Conservation (phyloP, 2,329 filamentous ascomycete genomes). For the Diaporthe sp. region DNA sequence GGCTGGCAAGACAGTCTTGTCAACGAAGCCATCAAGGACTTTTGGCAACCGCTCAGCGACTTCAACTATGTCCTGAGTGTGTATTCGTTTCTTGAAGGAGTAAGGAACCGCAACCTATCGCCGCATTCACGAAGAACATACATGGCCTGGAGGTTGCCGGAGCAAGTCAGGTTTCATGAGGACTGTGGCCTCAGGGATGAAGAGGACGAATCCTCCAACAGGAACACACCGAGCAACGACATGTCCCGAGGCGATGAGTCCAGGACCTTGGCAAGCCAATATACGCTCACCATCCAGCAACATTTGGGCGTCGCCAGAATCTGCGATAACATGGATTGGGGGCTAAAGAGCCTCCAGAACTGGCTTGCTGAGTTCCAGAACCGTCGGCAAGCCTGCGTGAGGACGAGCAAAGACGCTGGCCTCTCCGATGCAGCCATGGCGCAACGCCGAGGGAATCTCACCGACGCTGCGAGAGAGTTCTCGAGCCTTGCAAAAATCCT, state of each 20-base stretch:
- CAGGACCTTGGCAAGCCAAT: neutral
- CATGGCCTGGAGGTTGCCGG: slow-evolving; percentile 17
- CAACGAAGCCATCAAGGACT: neutral
- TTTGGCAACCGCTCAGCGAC: slow-evolving; percentile 12
- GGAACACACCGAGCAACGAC: neutral
- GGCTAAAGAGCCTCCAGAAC: neutral
- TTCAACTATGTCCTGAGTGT: slow-evolving; percentile 23
- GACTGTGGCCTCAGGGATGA: neutral
- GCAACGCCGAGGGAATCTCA: neutral
- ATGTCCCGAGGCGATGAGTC: neutral
- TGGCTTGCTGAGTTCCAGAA: neutral
- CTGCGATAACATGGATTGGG: neutral
- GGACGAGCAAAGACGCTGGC: neutral
- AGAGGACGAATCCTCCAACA: neutral
- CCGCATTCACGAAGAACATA: neutral
- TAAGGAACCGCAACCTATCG: neutral
- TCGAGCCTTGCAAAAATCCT: neutral
- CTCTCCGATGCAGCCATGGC: too few relatives aligned
- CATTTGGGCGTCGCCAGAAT: neutral
- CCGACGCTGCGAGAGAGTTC: neutral
- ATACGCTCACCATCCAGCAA: slow-evolving; percentile 17
- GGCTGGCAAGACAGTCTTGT: neutral
- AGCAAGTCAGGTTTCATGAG: slow-evolving; percentile 1
- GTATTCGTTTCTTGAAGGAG: neutral
- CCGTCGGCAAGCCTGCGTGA: neutral